Evolutionary conservation across 164 flowering plant genomes (phyloP), one percentile per base, ranked within the genome.

Genomic region (Hamamelis virginiana): DNA sequence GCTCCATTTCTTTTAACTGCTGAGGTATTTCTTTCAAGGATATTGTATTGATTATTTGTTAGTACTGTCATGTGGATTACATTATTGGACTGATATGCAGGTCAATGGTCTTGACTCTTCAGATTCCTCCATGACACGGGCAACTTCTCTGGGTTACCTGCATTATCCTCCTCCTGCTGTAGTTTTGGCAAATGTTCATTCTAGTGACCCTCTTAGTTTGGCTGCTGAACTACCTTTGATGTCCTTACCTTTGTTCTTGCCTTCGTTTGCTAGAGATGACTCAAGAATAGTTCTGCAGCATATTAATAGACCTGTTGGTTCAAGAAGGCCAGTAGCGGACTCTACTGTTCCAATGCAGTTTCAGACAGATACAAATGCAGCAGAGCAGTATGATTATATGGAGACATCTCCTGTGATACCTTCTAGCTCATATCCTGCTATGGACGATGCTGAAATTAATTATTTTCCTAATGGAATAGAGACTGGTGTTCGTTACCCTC

Each of bases 1-100:
- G 94, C 98, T 19, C 98, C 97, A 46, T 87, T 85, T 75, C 87
- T 94, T 62, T 73, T 94, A 66, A 94, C 98, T 59, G 98, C 98
- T 26, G 97, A 94, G 95, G 98, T 91, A 50, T 69, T 22, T 26
- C n/a, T 62, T 10, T 66, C 21, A 33, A 48, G 9, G 57, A 50
- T 33, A 44, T 72, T 71, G 51, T 22, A 19, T 66, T 53, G n/a
- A 25, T 50, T 71, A 53, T 22, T 55, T 61, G n/a, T 13, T 16
- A 33, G 19, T 53, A 11, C 46, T 33, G 61, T 18, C 16, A 44
- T 67, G 11, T 52, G 27, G 76, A 62, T 75, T 70, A 25, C 70
- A 70, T 74, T 68, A 21, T 43, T 71, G 61, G 62, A 58, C 51
- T 64, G n/a, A 55, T 66, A 67, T 65, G 64, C 79, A 94, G 98